Base-by-base conservation (phyloP, 805 yeast genomes). In the Metschnikowia santaceciliae region DNA sequence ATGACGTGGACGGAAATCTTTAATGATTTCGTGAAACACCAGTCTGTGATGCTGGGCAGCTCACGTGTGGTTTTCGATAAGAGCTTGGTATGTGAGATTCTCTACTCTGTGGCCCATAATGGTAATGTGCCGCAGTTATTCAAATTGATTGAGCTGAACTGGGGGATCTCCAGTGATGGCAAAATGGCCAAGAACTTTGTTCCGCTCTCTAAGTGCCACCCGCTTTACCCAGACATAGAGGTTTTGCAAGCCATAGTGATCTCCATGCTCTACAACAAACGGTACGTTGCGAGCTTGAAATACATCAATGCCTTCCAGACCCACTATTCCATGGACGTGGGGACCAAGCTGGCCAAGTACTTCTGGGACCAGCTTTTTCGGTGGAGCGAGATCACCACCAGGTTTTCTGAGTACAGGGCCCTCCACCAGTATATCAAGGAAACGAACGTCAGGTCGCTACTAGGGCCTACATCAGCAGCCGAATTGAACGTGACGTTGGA, bases 301-400 rank as follows among this genome's bases (percentile, higher is more conserved):
- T 71, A 65, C 51, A 57, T 72, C 33, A 73, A 70, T 51, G 57
- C 60, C 19, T 71, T 74, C 54, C 76, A 72, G 54, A 56, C 61
- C 5, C 49, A 57, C 33, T 74, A 68, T 26, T 50, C 59, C 7
- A 48, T 67, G 22, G 62, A 64, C 37, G 51, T 66, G 23, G 50
- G 56, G 13, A 41, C 49, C 3, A 33, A 38, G 3, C 40, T 48
- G 7, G 49, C 70, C 30, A 60, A 59, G 50, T 46, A 56, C 2
- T 66, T 74, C 50, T 74, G 77, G 77, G 71, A 66, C 50, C 61
- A 59, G 40, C 46, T 71, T 2, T 66, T 74, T 56, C 62, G 62
- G 46, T 72, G 76, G 76, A 63, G 70, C 48, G 70, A 72, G 48
- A 52, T 62, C 33, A 52, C 65, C n/a, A 70, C 76, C 22, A 58